Base-by-base conservation (phyloP, 768 basidiomycete genomes). In the Suillus clintonianus region DNA sequence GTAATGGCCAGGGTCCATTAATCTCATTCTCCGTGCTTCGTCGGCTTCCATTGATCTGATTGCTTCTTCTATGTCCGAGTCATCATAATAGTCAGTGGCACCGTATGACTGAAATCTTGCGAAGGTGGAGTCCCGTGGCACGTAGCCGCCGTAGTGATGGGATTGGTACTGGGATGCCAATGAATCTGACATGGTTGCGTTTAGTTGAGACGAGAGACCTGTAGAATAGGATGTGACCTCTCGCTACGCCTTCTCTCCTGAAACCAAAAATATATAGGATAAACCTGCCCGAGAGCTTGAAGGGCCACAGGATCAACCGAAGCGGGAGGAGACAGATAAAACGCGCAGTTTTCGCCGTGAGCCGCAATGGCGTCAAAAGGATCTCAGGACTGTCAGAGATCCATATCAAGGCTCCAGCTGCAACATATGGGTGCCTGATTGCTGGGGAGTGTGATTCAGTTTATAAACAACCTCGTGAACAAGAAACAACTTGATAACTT, bases 101-200 rank as follows among this genome's bases (percentile, higher is more conserved):
- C 64, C 64, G 22, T 64, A 64, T 13, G 64, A 64, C 58, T 64
- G 64, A 4, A 64, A 30, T 9, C 50, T 43, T 7, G 56, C 34
- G 19, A 65, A 65, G 36, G n/a, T 14, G 11, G 64, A 65, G 51
- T 51, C 54, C 24, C 14, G 62, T 30, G 54, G 64, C 4, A 64
- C 54, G 19, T 64, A 64, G 13, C 48, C 63, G 8, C 63, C 64
- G n/a, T 65, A 64, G 11, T 42, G 11, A 32, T 30, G 30, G 37
- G 62, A 64, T 42, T 65, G 64, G 39, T 65, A 64, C 15, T 32
- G 45, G 1, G 64, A 60, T 36, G 64, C 64, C 24, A 64, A 58
- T 15, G 63, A 64, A 41, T 64, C 64, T 65, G 19, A 2, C 9
- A 27, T 2, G 8, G 11, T 50, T 14, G 17, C 4, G 34, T 22